Percentiles rank a stretch among this genome's conserved stretches.
Conservation (phyloP, 495 filamentous ascomycete genomes). For the Gamarada debralockiae region DNA sequence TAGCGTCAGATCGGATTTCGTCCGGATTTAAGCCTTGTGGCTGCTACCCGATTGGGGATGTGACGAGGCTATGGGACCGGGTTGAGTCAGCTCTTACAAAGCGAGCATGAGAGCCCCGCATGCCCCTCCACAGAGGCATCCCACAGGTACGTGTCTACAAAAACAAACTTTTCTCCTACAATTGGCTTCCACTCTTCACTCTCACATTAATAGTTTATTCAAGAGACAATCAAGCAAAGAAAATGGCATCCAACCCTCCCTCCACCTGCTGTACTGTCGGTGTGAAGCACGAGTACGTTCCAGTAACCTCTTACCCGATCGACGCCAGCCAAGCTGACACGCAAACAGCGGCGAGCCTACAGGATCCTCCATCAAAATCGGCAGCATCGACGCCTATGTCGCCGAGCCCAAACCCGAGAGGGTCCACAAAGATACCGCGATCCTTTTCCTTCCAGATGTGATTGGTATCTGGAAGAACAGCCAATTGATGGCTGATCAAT, state of each 20-base stretch:
- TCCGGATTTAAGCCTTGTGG: too few relatives aligned
- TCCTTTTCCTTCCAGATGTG: constrained; percentile 60
- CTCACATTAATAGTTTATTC: too few relatives aligned
- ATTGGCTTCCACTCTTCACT: too few relatives aligned
- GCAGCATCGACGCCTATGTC: constrained; percentile 45
- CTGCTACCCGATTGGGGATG: too few relatives aligned
- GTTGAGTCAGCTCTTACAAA: too few relatives aligned
- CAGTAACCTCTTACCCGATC: background rate
- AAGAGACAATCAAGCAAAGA: too few relatives aligned
- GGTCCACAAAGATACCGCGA: constrained; percentile 44
- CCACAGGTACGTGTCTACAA: too few relatives aligned
- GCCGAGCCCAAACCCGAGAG: constrained; percentile 39
- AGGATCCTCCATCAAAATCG: constrained; percentile 39
- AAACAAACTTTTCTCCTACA: too few relatives aligned
- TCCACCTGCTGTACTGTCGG: constrained; percentile 53
- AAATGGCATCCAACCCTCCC: constrained; percentile 56
- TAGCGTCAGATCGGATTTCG: too few relatives aligned
- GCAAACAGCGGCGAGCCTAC: constrained; percentile 32
- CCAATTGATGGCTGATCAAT: constrained; percentile 79
- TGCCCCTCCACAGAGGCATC: too few relatives aligned
- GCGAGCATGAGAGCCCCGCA: too few relatives aligned
- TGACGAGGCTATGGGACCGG: too few relatives aligned
- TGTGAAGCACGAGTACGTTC: constrained; percentile 37
- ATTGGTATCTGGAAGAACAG: constrained; percentile 72
- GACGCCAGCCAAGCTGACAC: background rate